Percentiles rank a stretch among this genome's conserved stretches.
Evolutionary conservation across 352 stramenopile species (phyloP).

Genomic region (Globisporangium recalcitrans): DNA sequence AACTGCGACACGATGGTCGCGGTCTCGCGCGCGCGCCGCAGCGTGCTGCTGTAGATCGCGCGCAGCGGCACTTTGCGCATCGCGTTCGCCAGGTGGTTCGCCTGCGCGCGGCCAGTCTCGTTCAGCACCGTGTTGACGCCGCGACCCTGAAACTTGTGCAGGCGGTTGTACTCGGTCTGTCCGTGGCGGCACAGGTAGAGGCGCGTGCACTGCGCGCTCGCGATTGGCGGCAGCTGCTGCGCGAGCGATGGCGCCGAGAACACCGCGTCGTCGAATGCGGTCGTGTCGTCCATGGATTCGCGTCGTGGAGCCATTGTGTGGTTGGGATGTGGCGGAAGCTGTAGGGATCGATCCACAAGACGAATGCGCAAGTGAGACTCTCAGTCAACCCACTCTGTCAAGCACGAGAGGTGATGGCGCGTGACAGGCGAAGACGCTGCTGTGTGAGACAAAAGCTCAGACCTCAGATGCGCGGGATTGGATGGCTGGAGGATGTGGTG

Average conservation of each 20-base stretch:
- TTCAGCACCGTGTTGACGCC: slow-evolving; percentile 77
- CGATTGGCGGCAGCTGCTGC: slow-evolving; percentile 55
- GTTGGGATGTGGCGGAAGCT: too few relatives aligned
- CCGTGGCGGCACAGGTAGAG: slow-evolving; percentile 77
- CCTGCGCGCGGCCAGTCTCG: slow-evolving; percentile 47
- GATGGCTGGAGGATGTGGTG: slow-evolving; percentile 1
- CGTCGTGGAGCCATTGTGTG: slow-evolving; percentile 12
- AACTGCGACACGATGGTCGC: slow-evolving; percentile 34
- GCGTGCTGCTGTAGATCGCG: slow-evolving; percentile 61
- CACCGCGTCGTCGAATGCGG: slow-evolving; percentile 1
- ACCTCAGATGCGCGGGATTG: neutral
- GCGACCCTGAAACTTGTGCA: slow-evolving; percentile 70
- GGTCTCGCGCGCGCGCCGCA: slow-evolving; percentile 14
- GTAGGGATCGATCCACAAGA: neutral
- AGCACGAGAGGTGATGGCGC: neutral
- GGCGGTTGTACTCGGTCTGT: slow-evolving; percentile 72
- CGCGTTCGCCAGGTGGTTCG: slow-evolving; percentile 46
- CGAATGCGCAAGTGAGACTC: slow-evolving; percentile 1
- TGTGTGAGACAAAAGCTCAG: neutral
- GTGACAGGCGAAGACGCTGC: neutral
- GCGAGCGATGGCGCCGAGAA: slow-evolving; percentile 15
- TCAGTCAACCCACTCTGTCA: neutral
- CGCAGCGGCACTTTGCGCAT: slow-evolving; percentile 66
- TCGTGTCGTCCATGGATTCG: slow-evolving; percentile 18
- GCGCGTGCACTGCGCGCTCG: slow-evolving; percentile 43